Conservation (phyloP, 352 stramenopile genomes). For the Aphanomyces invadans region DNA sequence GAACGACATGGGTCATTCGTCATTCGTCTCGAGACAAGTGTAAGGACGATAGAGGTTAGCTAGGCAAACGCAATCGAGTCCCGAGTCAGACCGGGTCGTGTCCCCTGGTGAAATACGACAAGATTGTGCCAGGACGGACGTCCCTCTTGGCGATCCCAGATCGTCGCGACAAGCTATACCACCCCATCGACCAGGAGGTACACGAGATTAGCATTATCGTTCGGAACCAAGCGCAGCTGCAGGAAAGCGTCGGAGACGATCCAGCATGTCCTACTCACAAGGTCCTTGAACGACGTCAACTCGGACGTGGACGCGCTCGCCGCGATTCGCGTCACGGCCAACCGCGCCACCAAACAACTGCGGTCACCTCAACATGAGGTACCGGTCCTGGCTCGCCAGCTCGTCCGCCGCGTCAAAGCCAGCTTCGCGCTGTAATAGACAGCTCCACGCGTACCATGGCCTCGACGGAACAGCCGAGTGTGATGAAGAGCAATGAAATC, state of each 20-base stretch:
- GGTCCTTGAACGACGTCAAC: slow-evolving; percentile 21
- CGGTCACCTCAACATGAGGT: neutral
- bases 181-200: neutral
- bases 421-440: neutral
- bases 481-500: too few species aligned
- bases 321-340: neutral
- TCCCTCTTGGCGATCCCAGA: slow-evolving; percentile 1
- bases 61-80: neutral
- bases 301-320: slow-evolving; percentile 15
- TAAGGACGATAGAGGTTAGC: neutral
- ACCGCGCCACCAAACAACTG: neutral
- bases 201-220: neutral
- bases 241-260: slow-evolving; percentile 8
- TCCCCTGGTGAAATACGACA: neutral
- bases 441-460: too few species aligned
- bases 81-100: neutral
- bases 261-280: slow-evolving; percentile 6
- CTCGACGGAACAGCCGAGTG: too few species aligned
- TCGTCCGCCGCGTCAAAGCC: neutral
- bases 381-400: neutral
- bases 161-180: neutral
- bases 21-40: neutral
- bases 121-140: neutral
- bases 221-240: slow-evolving; percentile 1
- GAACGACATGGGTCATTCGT: neutral